phyloP scores from a whole-genome alignment of 225 moss, liverwort and hornwort species.

The Sphagnum tenellum region DNA sequence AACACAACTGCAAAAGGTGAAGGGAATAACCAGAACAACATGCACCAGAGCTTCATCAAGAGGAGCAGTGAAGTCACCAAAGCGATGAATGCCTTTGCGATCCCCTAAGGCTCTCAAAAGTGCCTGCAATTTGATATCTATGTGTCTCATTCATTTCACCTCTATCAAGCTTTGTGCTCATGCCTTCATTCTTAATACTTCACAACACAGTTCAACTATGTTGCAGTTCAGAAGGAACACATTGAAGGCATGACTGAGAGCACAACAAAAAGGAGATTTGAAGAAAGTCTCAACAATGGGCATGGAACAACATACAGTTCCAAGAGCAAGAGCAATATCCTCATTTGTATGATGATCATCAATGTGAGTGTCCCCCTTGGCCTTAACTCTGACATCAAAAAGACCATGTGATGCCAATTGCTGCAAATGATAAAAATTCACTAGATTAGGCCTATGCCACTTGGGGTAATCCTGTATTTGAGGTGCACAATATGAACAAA shows the following conservation, averaged over 20 bases:
- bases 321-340: conserved; percentile 86
- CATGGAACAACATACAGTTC: conserved; percentile 54
- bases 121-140: conserved; percentile 32
- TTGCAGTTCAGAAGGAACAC: too few species aligned
- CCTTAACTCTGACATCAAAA: conserved; percentile 76
- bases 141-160: too few species aligned
- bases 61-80: conserved; percentile 94
- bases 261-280: too few species aligned
- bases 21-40: conserved; percentile 65
- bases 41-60: conserved; percentile 94
- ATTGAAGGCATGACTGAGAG: too few species aligned
- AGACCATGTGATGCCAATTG: conserved; percentile 98
- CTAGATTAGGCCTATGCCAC: too few species aligned
- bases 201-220: too few species aligned
- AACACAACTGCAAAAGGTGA: too few species aligned
- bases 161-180: too few species aligned
- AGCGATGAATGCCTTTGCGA: conserved; percentile 85
- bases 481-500: too few species aligned
- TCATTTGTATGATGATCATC: conserved; percentile 99
- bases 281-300: too few species aligned
- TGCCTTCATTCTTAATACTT: too few species aligned
- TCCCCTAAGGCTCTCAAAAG: conserved; percentile 85
- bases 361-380: conserved; percentile 83
- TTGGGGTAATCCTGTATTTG: too few species aligned
- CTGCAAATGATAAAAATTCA: conserved; percentile 15